Percentiles rank a stretch among this genome's conserved stretches.
phyloP scores from a whole-genome alignment of 1,139 yeast genomes.

The Suhomyces ambrosiae region DNA sequence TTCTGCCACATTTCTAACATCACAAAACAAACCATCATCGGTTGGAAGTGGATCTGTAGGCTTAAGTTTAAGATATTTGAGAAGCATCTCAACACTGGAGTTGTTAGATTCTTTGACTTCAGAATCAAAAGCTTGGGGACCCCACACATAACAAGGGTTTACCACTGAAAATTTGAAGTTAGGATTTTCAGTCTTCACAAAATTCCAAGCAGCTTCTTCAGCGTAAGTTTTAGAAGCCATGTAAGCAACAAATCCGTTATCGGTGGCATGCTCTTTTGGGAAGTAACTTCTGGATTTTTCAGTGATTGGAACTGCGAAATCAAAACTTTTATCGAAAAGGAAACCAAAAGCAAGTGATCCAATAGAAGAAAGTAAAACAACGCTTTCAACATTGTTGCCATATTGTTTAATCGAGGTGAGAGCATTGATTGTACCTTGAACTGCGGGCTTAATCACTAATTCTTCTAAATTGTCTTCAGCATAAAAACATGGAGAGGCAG shows the following conservation, averaged over 20 bases:
- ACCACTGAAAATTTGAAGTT: slow-evolving; percentile 17
- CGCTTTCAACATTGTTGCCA: slow-evolving; percentile 30
- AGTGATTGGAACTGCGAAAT: slow-evolving; percentile 12
- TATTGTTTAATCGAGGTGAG: slow-evolving; percentile 26
- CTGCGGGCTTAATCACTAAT: slow-evolving; percentile 34
- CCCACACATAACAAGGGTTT: slow-evolving; percentile 26
- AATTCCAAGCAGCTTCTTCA: slow-evolving; percentile 54
- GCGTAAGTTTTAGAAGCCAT: slow-evolving; percentile 40
- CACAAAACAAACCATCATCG: slow-evolving; percentile 20
- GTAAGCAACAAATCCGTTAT: slow-evolving; percentile 28
- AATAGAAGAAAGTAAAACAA: slow-evolving; percentile 35
- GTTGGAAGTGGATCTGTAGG: slow-evolving; percentile 14
- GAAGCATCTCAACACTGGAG: slow-evolving; percentile 36
- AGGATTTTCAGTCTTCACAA: slow-evolving; percentile 38
- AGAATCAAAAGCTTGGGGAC: slow-evolving; percentile 28
- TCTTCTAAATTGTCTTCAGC: slow-evolving; percentile 29
- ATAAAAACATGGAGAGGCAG: slow-evolving; percentile 32
- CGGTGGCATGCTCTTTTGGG: slow-evolving; percentile 31
- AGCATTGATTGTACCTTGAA: slow-evolving; percentile 36
- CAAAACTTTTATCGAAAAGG: slow-evolving; percentile 13
- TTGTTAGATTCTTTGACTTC: slow-evolving; percentile 35
- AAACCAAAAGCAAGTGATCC: slow-evolving; percentile 29
- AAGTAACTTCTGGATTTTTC: slow-evolving; percentile 45
- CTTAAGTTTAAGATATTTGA: slow-evolving; percentile 17
- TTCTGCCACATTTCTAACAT: slow-evolving; percentile 22